Evolutionary conservation across 139 green algal species (phyloP).

Genomic region (Chlamydomonas sp.): DNA sequence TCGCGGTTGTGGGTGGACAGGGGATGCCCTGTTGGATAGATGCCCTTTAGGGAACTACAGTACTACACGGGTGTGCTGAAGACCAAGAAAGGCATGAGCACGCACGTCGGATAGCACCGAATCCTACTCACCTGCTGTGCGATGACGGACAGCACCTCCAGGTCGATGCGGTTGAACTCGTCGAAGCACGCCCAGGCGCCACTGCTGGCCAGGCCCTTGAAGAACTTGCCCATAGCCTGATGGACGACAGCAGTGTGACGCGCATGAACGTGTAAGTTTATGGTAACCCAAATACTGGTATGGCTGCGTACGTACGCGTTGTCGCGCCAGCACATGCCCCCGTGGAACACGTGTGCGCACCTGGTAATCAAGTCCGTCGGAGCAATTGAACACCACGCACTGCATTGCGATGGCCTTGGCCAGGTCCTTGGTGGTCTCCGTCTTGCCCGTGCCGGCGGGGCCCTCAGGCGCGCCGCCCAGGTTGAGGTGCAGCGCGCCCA

Average conservation of each 20-base stretch:
- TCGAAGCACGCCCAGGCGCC: slow-evolving; percentile 75
- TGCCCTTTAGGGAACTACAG: too few relatives aligned
- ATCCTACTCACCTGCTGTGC: slow-evolving; percentile 60
- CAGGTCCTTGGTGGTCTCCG: slow-evolving; percentile 82
- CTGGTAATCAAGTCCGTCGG: slow-evolving; percentile 83
- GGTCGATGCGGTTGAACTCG: slow-evolving; percentile 79
- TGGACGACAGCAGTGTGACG: background rate
- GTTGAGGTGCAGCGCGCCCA: slow-evolving; percentile 78
- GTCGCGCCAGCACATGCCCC: background rate
- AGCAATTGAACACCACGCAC: slow-evolving; percentile 94
- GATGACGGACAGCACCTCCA: slow-evolving; percentile 80
- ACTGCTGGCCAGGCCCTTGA: slow-evolving; percentile 71
- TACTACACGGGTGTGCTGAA: too few relatives aligned
- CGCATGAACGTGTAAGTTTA: background rate
- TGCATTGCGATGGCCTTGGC: slow-evolving; percentile 74
- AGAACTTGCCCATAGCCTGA: slow-evolving; percentile 82
- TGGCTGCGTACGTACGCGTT: background rate
- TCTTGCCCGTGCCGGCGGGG: slow-evolving; percentile 75
- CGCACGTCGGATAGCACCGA: too few relatives aligned
- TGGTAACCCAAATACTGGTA: background rate
- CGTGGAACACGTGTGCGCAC: background rate
- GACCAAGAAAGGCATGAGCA: too few relatives aligned
- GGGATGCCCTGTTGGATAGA: too few relatives aligned
- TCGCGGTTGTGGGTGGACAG: too few relatives aligned
- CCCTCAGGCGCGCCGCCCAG: slow-evolving; percentile 71